Conservation (phyloP, 1,284 basidiomycete genomes). For the Trametes pubescens region DNA sequence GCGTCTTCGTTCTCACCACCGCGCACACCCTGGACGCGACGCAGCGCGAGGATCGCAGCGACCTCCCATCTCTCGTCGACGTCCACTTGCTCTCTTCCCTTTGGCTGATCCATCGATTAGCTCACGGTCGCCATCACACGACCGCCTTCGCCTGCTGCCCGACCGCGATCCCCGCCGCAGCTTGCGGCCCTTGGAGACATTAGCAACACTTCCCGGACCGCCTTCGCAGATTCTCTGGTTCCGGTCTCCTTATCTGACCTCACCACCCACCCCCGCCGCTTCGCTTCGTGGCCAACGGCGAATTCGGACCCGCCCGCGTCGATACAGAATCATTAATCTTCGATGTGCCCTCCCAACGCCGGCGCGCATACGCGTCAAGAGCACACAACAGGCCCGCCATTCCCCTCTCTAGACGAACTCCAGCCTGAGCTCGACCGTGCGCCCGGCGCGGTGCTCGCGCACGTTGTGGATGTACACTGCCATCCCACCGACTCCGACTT, state of each 20-base stretch:
- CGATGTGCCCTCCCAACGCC: conserved; percentile 17
- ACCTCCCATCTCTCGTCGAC: neutral
- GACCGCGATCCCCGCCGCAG: conserved; percentile 15
- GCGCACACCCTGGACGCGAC: neutral
- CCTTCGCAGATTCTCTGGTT: conserved; percentile 14
- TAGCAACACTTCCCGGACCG: neutral
- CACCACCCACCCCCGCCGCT: neutral
- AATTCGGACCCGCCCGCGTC: neutral
- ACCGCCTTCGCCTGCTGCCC: neutral
- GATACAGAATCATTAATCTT: conserved; percentile 1
- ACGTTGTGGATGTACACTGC: conserved; percentile 81
- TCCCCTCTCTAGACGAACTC: conserved; percentile 19
- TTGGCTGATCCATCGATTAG: neutral
- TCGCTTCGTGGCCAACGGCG: neutral
- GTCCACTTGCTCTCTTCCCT: conserved; percentile 9
- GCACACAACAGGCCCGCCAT: neutral
- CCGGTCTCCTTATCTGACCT: conserved; percentile 6
- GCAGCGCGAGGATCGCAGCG: conserved; percentile 3
- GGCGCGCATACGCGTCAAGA: neutral
- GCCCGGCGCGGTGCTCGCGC: conserved; percentile 55
- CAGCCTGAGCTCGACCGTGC: conserved; percentile 19
- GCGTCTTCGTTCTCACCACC: neutral
- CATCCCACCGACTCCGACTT: conserved; percentile 78
- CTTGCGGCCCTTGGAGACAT: neutral
- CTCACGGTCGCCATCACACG: neutral